phyloP scores from a whole-genome alignment of 768 basidiomycete species.

The Kwoniella botswanensis region DNA sequence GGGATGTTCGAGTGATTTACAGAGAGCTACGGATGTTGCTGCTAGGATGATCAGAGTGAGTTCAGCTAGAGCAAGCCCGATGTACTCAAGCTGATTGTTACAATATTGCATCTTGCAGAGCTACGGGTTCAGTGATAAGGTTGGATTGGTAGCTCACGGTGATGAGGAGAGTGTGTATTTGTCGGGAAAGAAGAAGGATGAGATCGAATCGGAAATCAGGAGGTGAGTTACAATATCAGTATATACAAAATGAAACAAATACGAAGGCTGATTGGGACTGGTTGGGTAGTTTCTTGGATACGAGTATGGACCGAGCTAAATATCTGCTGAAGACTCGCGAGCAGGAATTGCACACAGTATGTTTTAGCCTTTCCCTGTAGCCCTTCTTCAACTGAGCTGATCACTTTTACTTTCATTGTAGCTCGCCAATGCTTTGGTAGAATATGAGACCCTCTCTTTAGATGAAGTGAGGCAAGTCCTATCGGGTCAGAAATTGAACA shows the following conservation, averaged over 20 bases:
- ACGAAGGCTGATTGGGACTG: not conserved
- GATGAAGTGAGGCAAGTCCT: conserved; percentile 87
- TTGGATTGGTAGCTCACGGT: conserved; percentile 77
- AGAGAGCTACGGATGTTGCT: conserved; percentile 77
- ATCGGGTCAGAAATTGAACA: conserved; percentile 68
- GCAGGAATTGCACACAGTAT: conserved; percentile 71
- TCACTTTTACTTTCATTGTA: conserved; percentile 49
- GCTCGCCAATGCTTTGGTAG: conserved; percentile 89
- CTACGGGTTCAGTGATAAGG: conserved; percentile 59
- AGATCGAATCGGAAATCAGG: conserved; percentile 86
- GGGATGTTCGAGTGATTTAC: conserved; percentile 88
- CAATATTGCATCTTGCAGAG: conserved; percentile 26
- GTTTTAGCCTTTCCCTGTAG: conserved; percentile 8
- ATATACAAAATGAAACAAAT: conserved; percentile 15
- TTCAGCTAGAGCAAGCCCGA: conserved; percentile 3
- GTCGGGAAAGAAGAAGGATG: conserved; percentile 75
- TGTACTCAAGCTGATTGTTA: not conserved
- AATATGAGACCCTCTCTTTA: conserved; percentile 88
- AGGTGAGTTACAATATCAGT: conserved; percentile 63
- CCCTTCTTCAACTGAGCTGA: not conserved
- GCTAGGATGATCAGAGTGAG: conserved; percentile 85
- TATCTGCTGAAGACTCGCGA: conserved; percentile 69
- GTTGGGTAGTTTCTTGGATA: conserved; percentile 66
- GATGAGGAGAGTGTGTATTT: conserved; percentile 72
- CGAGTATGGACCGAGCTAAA: conserved; percentile 70